These are phyloP conservation scores for Eucalyptus grandis DNA, from an alignment of 345 rosid species.

Conservation along the genomic window DNA sequence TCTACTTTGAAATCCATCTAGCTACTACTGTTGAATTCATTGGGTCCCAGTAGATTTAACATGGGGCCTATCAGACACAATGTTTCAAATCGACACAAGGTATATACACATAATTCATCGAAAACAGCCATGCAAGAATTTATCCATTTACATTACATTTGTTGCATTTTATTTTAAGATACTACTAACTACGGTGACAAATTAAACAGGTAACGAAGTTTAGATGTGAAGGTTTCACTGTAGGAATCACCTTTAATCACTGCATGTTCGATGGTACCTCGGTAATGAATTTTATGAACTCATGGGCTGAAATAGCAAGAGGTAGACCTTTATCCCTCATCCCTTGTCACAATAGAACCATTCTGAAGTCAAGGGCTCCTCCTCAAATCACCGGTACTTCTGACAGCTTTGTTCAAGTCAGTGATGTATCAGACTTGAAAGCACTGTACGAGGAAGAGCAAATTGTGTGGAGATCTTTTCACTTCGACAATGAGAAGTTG, in stretches of 20 bases:
- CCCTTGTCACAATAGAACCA: not conserved
- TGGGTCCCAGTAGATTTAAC: not conserved
- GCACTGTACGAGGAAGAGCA: not conserved
- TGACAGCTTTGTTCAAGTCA: not conserved
- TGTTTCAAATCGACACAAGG: not conserved
- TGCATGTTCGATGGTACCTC: slow-evolving; percentile 47
- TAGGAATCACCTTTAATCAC: slow-evolving; percentile 45
- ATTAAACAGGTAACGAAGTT: slow-evolving; percentile 28
- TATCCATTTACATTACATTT: not conserved
- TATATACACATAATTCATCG: not conserved
- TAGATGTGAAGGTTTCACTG: slow-evolving; percentile 47
- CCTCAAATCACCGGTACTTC: not conserved
- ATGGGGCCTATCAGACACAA: not conserved
- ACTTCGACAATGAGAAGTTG: not conserved
- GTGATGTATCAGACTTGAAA: not conserved
- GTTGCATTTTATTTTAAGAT: slow-evolving; percentile 1
- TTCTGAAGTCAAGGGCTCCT: not conserved
- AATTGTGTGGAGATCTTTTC: not conserved
- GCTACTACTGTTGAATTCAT: not conserved
- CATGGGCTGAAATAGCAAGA: slow-evolving; percentile 26
- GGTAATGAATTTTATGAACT: slow-evolving; percentile 31
- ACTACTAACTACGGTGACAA: slow-evolving; percentile 6
- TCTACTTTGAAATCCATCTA: not conserved
- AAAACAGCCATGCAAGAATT: not conserved
- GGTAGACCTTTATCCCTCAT: not conserved